phyloP scores from a whole-genome alignment of 345 rosid species.

The Physaria fendleri region DNA sequence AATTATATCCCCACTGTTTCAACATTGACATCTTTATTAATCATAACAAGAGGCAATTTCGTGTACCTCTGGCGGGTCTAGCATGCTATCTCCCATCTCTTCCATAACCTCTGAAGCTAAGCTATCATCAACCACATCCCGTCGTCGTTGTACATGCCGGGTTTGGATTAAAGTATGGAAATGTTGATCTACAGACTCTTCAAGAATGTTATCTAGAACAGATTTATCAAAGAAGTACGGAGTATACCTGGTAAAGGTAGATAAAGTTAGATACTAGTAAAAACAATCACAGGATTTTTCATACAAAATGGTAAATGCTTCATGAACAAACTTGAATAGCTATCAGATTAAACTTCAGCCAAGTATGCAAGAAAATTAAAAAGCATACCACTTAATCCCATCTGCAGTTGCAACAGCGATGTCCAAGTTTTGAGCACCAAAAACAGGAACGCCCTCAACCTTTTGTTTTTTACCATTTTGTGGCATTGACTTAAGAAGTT shows the following conservation, averaged over 20 bases:
- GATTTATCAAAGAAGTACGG: constrained; percentile 93
- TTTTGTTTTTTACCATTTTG: constrained; percentile 43
- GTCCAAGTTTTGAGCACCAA: constrained; percentile 86
- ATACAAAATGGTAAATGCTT: background rate
- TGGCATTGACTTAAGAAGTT: constrained; percentile 63
- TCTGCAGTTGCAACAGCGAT: constrained; percentile 90
- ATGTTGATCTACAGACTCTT: constrained; percentile 94
- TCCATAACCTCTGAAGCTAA: constrained; percentile 72
- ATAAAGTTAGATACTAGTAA: background rate
- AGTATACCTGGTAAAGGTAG: constrained; percentile 61
- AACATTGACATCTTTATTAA: background rate
- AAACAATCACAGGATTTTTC: background rate
- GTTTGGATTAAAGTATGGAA: constrained; percentile 79
- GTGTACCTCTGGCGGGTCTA: constrained; percentile 92
- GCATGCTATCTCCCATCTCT: constrained; percentile 77
- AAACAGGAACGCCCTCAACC: constrained; percentile 90
- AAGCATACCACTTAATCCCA: constrained; percentile 79
- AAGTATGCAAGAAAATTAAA: background rate
- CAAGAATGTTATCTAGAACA: constrained; percentile 90
- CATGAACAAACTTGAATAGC: background rate
- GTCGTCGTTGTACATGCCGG: constrained; percentile 77
- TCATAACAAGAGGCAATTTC: background rate
- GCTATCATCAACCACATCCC: constrained; percentile 76
- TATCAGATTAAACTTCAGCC: background rate
- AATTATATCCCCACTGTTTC: background rate